These are phyloP conservation scores for Suillus cothurnatus DNA, from an alignment of 768 basidiomycete species.

Conservation along the genomic window DNA sequence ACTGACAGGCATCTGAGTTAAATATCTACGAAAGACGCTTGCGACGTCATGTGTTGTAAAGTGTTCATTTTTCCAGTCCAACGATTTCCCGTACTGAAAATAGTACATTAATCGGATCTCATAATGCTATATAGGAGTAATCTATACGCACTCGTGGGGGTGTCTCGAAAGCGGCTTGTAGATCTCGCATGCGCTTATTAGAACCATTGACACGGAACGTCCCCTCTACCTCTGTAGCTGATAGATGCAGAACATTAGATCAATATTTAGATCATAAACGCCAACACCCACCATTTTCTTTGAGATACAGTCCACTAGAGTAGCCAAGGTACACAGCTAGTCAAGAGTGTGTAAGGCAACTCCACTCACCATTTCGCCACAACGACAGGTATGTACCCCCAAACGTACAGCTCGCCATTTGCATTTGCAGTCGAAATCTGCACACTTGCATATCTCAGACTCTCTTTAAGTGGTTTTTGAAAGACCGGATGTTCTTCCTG, in stretches of 20 bases:
- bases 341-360: neutral
- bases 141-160: conserved; percentile 71
- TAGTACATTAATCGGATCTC: conserved; percentile 5
- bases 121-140: neutral
- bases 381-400: conserved; percentile 95
- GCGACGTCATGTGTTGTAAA: conserved; percentile 98
- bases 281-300: conserved; percentile 74
- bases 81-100: conserved; percentile 84
- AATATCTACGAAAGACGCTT: conserved; percentile 92
- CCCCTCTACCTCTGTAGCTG: conserved; percentile 89
- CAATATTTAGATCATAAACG: neutral
- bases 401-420: conserved; percentile 82
- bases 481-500: conserved; percentile 66
- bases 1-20: conserved; percentile 95
- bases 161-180: conserved; percentile 88
- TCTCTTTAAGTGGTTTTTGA: conserved; percentile 81
- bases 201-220: conserved; percentile 97
- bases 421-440: conserved; percentile 91
- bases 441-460: conserved; percentile 84
- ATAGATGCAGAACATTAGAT: conserved; percentile 6
- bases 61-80: conserved; percentile 85
- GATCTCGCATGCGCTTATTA: conserved; percentile 91
- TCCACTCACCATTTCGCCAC: conserved; percentile 90
- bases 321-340: conserved; percentile 10
- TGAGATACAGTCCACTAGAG: conserved; percentile 85